These are phyloP conservation scores for Pseudocercospora fuligena DNA, from an alignment of 2,329 filamentous ascomycete genomes.

Conservation along the genomic window DNA sequence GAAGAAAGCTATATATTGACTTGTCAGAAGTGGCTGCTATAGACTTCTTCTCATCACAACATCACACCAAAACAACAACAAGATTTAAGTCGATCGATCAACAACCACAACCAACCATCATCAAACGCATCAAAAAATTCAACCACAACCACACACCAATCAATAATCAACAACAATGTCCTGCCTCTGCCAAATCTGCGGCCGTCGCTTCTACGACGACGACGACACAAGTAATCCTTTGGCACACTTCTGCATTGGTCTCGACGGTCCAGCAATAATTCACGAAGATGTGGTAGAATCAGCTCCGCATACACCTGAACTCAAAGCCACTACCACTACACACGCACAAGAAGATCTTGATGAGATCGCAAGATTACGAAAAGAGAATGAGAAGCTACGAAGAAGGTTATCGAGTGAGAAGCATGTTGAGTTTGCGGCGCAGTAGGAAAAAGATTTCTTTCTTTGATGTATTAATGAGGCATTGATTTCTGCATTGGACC, in stretches of 20 bases:
- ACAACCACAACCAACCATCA: background rate
- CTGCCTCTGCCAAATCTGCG: constrained; percentile 22
- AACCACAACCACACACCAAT: no score
- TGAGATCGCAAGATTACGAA: constrained; percentile 5
- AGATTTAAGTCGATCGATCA: background rate
- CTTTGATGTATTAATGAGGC: no score
- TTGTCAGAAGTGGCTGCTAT: background rate
- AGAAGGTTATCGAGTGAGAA: background rate
- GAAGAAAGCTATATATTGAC: background rate
- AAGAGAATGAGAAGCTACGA: constrained; percentile 7
- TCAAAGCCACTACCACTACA: constrained; percentile 4
- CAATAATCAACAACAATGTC: constrained; percentile 6
- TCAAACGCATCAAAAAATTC: background rate
- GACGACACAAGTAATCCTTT: constrained; percentile 12
- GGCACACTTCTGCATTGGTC: constrained; percentile 19
- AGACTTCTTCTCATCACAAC: background rate
- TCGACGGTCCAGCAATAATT: constrained; percentile 18
- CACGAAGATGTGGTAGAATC: constrained; percentile 3
- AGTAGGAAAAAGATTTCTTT: no score
- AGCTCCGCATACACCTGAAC: constrained; percentile 17
- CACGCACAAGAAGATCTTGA: background rate
- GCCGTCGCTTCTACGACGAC: constrained; percentile 15
- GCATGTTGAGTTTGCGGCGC: background rate
- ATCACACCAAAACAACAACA: background rate
- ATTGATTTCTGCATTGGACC: no score